Base-by-base conservation (phyloP, 371 early-diverging fungal genomes). In the Smittium mucronatum region DNA sequence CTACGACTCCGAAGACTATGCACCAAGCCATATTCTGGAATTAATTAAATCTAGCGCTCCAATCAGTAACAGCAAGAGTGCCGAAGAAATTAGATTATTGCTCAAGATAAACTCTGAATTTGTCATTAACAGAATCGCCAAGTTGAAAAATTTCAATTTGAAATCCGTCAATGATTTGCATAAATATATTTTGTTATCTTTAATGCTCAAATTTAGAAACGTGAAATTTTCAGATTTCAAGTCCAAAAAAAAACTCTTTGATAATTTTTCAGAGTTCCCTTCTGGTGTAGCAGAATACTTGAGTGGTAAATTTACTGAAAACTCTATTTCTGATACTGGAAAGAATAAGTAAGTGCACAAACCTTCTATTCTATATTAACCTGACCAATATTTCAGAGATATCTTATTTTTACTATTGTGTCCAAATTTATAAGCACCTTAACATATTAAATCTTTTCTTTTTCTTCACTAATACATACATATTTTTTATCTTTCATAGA, bases 231-330 rank as follows among this genome's bases (percentile, higher is more conserved):
- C 29, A 15, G 65, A 65, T n/a, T 65, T 65, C n/a, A 65, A 47
- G 82, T 83, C 34, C 80, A 81, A 66, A 81, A 47, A 21, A 5
- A 84, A 57, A 75, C 74, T n/a, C 74, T 87, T 30, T 74, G 78
- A 31, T 74, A 73, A 28, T 69, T 76, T 28, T 73, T 90, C 73
- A 78, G 83, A 29, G 83, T 83, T 63, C 80, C 32, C 84, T 33
- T 84, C 89, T 11, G 78, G 84, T 68, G 67, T 87, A 30, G 79
- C 88, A 61, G 88, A 89, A 34, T 81, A 77, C 57, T 76, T 93
- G 59, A 80, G 81, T 58, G 83, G 85, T 61, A 81, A 84, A 70
- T 92, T 89, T 70, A 86, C 88, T 35, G 88, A 87, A 36, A 77
- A 71, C 36, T 21, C 34, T 2, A 65, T 34, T 34, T 25, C 15